Evolutionary conservation across 495 filamentous ascomycete genomes (phyloP).

Genomic region (Aspergillus homomorphus): DNA sequence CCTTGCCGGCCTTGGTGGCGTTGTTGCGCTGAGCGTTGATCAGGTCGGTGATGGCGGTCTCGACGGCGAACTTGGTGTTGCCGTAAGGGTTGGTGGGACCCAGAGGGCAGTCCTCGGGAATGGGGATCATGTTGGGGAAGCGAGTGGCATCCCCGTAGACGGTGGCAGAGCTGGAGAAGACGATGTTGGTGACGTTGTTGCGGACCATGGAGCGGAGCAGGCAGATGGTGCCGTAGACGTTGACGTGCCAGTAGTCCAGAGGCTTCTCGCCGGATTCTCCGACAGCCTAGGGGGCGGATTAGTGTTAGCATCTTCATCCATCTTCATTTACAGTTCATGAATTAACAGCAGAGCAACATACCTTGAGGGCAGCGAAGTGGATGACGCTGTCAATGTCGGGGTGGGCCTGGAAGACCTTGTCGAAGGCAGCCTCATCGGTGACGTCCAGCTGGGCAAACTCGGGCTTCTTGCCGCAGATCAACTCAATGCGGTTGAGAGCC

Average conservation of each 20-base stretch:
- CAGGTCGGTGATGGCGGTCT: slow-evolving; percentile 85
- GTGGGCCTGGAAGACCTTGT: slow-evolving; percentile 84
- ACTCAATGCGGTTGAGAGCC: slow-evolving; percentile 85
- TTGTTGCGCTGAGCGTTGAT: slow-evolving; percentile 85
- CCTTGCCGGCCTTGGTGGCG: slow-evolving; percentile 73
- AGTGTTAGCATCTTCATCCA: slow-evolving; percentile 14
- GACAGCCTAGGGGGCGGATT: slow-evolving; percentile 61
- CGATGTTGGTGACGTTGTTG: slow-evolving; percentile 91
- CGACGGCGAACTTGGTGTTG: slow-evolving; percentile 87
- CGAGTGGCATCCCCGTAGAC: slow-evolving; percentile 98
- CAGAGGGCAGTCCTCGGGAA: slow-evolving; percentile 93
- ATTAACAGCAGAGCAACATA: slow-evolving; percentile 38
- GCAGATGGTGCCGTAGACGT: slow-evolving; percentile 88
- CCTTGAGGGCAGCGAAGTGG: slow-evolving; percentile 97
- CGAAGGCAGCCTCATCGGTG: slow-evolving; percentile 76
- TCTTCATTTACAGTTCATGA: no score
- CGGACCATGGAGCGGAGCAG: slow-evolving; percentile 84
- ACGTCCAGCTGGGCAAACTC: slow-evolving; percentile 84
- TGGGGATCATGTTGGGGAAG: slow-evolving; percentile 97
- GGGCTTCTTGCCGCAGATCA: slow-evolving; percentile 86
- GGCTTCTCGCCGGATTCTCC: slow-evolving; percentile 95
- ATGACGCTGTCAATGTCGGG: slow-evolving; percentile 96
- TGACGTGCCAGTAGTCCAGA: slow-evolving; percentile 95
- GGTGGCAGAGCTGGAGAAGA: slow-evolving; percentile 95
- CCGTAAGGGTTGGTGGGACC: slow-evolving; percentile 97